A percentile compares a stretch with the other conserved stretches of the same genome.
Conservation (phyloP, 2,329 filamentous ascomycete genomes). For the Cladophialophora exuberans region DNA sequence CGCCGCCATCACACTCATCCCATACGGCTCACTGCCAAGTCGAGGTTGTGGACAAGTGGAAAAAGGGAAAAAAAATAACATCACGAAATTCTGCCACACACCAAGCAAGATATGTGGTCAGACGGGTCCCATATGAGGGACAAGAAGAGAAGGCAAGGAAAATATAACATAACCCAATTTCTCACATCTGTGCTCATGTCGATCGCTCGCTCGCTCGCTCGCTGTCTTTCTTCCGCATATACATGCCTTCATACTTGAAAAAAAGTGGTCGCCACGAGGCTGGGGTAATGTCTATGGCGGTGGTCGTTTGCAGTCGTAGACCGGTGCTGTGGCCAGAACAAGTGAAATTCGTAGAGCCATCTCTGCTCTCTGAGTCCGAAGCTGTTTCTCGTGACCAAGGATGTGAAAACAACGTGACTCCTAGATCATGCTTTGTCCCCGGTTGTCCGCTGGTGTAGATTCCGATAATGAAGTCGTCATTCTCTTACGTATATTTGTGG, state of each 20-base stretch:
- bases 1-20: neutral
- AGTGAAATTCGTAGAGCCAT: constrained; percentile 27
- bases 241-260: constrained; percentile 25
- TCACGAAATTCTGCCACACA: constrained; percentile 13
- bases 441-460: constrained; percentile 15
- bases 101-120: neutral
- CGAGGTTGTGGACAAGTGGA: neutral
- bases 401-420: constrained; percentile 19
- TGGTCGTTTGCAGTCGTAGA: constrained; percentile 20
- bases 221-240: constrained; percentile 17
- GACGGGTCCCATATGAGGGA: constrained; percentile 7
- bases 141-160: constrained; percentile 1
- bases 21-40: neutral
- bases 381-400: constrained; percentile 17
- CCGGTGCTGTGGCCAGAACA: constrained; percentile 20
- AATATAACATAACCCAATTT: constrained; percentile 11
- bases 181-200: constrained; percentile 1
- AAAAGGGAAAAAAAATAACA: neutral
- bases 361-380: constrained; percentile 17
- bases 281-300: constrained; percentile 26
- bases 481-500: constrained; percentile 1
- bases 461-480: constrained; percentile 11
- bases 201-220: constrained; percentile 12
- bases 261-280: constrained; percentile 29
- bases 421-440: constrained; percentile 23